Evolutionary conservation across 345 rosid genomes (phyloP).

Genomic region (Carallia pectinifolia): DNA sequence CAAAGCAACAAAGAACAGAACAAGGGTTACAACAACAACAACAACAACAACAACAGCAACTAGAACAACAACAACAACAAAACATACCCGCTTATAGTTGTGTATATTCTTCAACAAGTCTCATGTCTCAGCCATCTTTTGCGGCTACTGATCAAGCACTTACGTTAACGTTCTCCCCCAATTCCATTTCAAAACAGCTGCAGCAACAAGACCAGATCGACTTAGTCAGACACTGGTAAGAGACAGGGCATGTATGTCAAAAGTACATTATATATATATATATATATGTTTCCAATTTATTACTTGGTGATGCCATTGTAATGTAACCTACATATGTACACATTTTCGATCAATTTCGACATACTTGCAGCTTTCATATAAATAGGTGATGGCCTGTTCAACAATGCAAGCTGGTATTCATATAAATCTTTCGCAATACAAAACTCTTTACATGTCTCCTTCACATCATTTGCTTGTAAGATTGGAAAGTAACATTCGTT

Average conservation of each 20-base stretch:
- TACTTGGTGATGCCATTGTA: too few species aligned
- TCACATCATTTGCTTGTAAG: too few species aligned
- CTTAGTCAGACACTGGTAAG: slow-evolving; percentile 50
- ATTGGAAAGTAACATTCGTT: too few species aligned
- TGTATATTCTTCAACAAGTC: slow-evolving; percentile 41
- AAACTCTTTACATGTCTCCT: too few species aligned
- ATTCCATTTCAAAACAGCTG: slow-evolving; percentile 52
- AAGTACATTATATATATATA: too few species aligned
- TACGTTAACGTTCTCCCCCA: slow-evolving; percentile 57
- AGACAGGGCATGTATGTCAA: neutral
- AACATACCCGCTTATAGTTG: slow-evolving; percentile 25
- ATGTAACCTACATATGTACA: too few species aligned
- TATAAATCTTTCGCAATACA: too few species aligned
- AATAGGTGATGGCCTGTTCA: too few species aligned
- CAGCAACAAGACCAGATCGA: slow-evolving; percentile 63
- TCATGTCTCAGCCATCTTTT: slow-evolving; percentile 46
- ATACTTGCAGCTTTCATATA: too few species aligned
- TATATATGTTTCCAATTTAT: too few species aligned
- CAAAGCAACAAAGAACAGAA: slow-evolving; percentile 17
- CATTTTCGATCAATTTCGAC: too few species aligned
- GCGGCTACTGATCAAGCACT: slow-evolving; percentile 40
- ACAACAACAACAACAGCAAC: slow-evolving; percentile 34
- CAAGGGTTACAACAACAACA: slow-evolving; percentile 26
- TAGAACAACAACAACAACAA: neutral
- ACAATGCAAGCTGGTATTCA: too few species aligned